Evolutionary conservation across 208 protist genomes (phyloP).

Genomic region (Leishmania amazonensis): DNA sequence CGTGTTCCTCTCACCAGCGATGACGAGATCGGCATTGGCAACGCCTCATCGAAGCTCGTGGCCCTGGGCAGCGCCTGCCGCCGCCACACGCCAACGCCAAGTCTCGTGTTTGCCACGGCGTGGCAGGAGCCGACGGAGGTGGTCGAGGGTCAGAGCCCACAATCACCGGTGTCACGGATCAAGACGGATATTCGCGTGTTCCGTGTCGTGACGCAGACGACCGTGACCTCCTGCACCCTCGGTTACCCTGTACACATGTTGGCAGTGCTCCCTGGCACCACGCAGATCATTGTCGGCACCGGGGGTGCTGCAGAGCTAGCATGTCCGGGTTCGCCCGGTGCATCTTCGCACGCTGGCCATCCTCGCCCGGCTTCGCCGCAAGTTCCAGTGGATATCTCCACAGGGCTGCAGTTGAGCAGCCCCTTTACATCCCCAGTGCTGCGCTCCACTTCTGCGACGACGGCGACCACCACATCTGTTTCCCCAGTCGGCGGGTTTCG

Average conservation of each 20-base stretch:
- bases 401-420: constrained; percentile 3
- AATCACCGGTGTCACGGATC: background rate
- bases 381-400: background rate
- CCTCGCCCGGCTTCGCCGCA: background rate
- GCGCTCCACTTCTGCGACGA: background rate
- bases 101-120: constrained; percentile 25
- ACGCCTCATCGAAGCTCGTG: background rate
- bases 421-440: background rate
- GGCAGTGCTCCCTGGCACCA: constrained; percentile 16
- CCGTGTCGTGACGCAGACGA: constrained; percentile 21
- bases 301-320: constrained; percentile 13
- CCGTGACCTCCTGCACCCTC: constrained; percentile 28
- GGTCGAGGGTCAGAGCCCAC: background rate
- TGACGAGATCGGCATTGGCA: background rate
- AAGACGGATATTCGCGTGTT: constrained; percentile 20
- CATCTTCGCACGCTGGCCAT: background rate
- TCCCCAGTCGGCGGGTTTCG: background rate
- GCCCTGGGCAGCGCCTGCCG: background rate
- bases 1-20: background rate
- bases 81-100: constrained; percentile 21
- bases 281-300: constrained; percentile 24
- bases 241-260: constrained; percentile 27
- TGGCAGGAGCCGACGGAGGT: background rate
- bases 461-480: background rate
- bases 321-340: background rate